Evolutionary conservation across 345 rosid genomes (phyloP).

Genomic region (Citrus sinensis): DNA sequence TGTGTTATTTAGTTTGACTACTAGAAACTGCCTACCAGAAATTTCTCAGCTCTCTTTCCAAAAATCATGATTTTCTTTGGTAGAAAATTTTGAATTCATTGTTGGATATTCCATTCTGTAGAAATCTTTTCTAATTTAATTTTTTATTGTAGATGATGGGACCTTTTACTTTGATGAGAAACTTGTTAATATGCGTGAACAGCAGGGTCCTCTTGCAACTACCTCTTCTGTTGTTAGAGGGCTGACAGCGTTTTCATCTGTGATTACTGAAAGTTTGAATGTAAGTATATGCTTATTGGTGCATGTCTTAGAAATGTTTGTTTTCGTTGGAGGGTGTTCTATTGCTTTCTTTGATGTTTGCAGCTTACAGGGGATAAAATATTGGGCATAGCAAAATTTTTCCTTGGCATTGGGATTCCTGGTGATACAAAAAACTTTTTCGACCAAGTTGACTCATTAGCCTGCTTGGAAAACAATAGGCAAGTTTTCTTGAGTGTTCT

Average conservation of each 20-base stretch:
- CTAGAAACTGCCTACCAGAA: background rate
- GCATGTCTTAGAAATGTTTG: conserved; percentile 1
- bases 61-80: background rate
- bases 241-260: conserved; percentile 61
- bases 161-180: conserved; percentile 79
- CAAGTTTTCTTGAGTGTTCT: conserved; percentile 25
- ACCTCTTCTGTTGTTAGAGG: conserved; percentile 88
- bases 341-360: conserved; percentile 29
- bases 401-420: conserved; percentile 85
- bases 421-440: conserved; percentile 85
- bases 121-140: background rate
- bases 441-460: conserved; percentile 80
- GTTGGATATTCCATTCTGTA: background rate
- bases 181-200: conserved; percentile 40
- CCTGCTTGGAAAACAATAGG: conserved; percentile 81
- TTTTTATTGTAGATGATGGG: conserved; percentile 66
- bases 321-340: conserved; percentile 10
- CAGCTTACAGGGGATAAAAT: conserved; percentile 80
- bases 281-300: conserved; percentile 37
- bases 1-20: background rate
- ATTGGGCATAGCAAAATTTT: conserved; percentile 82
- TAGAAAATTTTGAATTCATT: background rate
- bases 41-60: background rate
- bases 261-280: conserved; percentile 48
- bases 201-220: conserved; percentile 68